Conservation (phyloP, 2,329 filamentous ascomycete genomes). For the Lasiodiplodia sp. region DNA sequence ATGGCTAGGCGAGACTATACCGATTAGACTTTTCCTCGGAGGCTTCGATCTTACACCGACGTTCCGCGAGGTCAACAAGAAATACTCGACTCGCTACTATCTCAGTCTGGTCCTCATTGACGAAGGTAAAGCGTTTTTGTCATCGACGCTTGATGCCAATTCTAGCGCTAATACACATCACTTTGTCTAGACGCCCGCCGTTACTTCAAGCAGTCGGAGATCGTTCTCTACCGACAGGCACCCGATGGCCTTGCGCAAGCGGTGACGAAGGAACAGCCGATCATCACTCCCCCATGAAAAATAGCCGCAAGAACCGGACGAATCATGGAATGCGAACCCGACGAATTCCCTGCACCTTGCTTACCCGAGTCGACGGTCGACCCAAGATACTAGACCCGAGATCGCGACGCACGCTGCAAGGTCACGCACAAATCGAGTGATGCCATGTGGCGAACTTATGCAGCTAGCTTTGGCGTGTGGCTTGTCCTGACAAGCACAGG, state of each 20-base stretch:
- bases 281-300: conserved; percentile 21
- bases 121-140: conserved; percentile 68
- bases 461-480: conserved; percentile 4
- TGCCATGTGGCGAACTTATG: background rate
- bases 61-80: conserved; percentile 99
- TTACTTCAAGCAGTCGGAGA: conserved; percentile 99
- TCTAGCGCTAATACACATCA: conserved; percentile 33
- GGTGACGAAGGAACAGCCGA: conserved; percentile 53
- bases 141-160: background rate
- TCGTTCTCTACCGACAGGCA: conserved; percentile 88
- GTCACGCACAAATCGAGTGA: background rate
- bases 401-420: conserved; percentile 6
- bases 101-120: conserved; percentile 94
- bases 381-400: conserved; percentile 9
- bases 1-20: conserved; percentile 79
- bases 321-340: conserved; percentile 17
- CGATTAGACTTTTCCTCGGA: conserved; percentile 94
- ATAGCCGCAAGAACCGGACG: background rate
- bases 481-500: conserved; percentile 4
- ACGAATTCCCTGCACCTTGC: conserved; percentile 11
- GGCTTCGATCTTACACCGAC: conserved; percentile 98
- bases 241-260: conserved; percentile 58
- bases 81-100: conserved; percentile 98
- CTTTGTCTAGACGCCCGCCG: conserved; percentile 77
- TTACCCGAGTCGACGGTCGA: conserved; percentile 6